Base-by-base conservation (phyloP, 2,329 filamentous ascomycete species). In the Xylaria sp. region DNA sequence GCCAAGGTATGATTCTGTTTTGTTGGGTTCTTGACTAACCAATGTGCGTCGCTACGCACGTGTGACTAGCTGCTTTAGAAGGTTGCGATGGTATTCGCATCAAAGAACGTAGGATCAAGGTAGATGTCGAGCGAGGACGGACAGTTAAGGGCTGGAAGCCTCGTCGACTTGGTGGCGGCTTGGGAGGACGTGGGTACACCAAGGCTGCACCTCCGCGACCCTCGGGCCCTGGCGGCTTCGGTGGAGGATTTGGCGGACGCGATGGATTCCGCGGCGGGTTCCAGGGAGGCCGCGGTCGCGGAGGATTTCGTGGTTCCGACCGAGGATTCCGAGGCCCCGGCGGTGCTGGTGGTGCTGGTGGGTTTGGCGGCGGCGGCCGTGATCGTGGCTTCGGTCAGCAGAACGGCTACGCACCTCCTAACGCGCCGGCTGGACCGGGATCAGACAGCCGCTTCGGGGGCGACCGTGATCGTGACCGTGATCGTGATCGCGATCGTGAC, bases 141-240 rank as follows among this genome's bases (percentile, higher is more conserved):
- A 97, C 94, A 37, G 91, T 97, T 47, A 90, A 90, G 71, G 91
- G 89, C 53, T 99, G 94, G 94, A 89, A 90, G 71, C 94, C 94
- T 63, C 88, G 90, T 67, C 88, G 94, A 65, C 88, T 96, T 55
- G 94, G 93, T 59, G 94, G 94, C 66, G 94, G 94, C 52, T 84
- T 97, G 2, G 94, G 94, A 63, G 93, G 93, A 51, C 87, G 94
- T 69, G 90, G 91, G 65, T 97, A 97, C 76, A 97, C 93, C 59
- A 95, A 93, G 75, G 85, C 87, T 13, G 80, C 86, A 65, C 83
- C 88, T 54, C 80, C 88, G 42, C 85, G 91, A 56, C 91, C 91
- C 51, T 80, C 82, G 64, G 88, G 82, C n/a, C 81, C 82, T 18
- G 83, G 83, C 51, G 80, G 78, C 11, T 84, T 83, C 54, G 83